Percentiles rank a stretch among this genome's conserved stretches.
Conservation (phyloP, 441 rosid species). For the Dalechampia spathulata region DNA sequence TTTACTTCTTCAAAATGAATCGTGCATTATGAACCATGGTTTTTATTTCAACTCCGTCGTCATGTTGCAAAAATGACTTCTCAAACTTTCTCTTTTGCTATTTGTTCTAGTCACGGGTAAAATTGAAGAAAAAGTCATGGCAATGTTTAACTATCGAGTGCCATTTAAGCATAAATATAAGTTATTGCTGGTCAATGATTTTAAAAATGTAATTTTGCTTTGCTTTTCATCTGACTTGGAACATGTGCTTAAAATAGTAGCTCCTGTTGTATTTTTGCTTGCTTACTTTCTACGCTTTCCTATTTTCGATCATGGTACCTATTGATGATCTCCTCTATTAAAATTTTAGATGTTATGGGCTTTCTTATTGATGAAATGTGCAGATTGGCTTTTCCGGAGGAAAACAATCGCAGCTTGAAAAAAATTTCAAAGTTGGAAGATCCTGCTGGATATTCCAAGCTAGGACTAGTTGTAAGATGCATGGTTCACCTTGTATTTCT, state of each 20-base stretch:
- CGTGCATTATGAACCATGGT: too few species aligned
- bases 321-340: not conserved
- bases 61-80: not conserved
- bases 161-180: not conserved
- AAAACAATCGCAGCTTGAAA: conserved; percentile 62
- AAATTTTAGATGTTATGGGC: too few species aligned
- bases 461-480: conserved; percentile 66
- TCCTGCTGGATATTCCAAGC: conserved; percentile 59
- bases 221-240: not conserved
- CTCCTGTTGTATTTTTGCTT: not conserved
- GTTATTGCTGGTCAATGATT: not conserved
- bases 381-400: conserved; percentile 87
- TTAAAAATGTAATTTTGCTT: not conserved
- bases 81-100: too few species aligned
- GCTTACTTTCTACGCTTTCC: not conserved
- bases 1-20: too few species aligned
- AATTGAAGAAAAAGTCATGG: not conserved
- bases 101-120: too few species aligned
- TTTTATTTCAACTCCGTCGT: too few species aligned
- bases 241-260: not conserved
- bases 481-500: not conserved
- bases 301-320: not conserved
- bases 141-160: not conserved
- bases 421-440: conserved; percentile 72
- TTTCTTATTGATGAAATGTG: conserved; percentile 1